phyloP scores from a whole-genome alignment of 768 basidiomycete species.

The Macrocybe gigantea region DNA sequence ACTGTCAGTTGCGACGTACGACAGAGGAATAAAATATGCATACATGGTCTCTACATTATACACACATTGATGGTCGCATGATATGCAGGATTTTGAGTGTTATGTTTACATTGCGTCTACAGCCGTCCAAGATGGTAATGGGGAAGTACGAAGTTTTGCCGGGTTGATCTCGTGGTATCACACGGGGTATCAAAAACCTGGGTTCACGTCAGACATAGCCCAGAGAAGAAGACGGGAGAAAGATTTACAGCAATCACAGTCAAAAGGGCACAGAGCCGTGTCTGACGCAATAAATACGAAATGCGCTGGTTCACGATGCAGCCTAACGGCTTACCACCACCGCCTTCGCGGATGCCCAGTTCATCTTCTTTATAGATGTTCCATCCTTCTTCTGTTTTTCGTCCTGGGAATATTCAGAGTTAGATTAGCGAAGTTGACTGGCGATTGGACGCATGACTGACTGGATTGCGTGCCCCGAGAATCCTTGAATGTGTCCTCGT shows the following conservation, averaged over 20 bases:
- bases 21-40: background rate
- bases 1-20: background rate
- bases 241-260: slow-evolving; percentile 79
- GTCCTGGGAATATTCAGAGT: slow-evolving; percentile 40
- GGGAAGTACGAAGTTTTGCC: too few species aligned
- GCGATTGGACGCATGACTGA: slow-evolving; percentile 30
- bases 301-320: slow-evolving; percentile 8
- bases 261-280: slow-evolving; percentile 82
- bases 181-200: slow-evolving; percentile 17
- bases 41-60: too few species aligned
- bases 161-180: background rate
- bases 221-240: background rate
- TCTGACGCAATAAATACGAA: slow-evolving; percentile 38
- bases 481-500: slow-evolving; percentile 56
- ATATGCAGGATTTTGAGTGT: too few species aligned
- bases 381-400: slow-evolving; percentile 77
- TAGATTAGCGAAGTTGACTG: background rate
- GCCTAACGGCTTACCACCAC: slow-evolving; percentile 55
- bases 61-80: too few species aligned
- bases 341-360: slow-evolving; percentile 58
- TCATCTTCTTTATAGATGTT: slow-evolving; percentile 79
- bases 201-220: background rate
- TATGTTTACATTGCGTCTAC: too few species aligned
- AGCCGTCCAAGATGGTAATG: too few species aligned
- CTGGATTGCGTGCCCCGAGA: slow-evolving; percentile 70